phyloP scores from a whole-genome alignment of 2,329 filamentous ascomycete species.

The Sarocladiaceae sp. region DNA sequence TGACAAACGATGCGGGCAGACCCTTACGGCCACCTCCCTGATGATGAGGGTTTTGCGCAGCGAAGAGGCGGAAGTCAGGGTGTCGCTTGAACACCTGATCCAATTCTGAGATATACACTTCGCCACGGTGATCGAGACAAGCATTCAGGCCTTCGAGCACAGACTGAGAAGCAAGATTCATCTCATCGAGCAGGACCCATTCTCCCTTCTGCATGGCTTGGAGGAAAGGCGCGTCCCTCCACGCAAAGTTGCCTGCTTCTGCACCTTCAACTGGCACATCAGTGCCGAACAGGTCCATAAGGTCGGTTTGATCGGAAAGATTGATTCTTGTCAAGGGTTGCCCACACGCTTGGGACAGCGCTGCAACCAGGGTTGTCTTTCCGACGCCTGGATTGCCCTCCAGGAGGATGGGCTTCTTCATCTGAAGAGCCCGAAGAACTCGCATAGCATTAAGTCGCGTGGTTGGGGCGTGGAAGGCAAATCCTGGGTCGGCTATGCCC shows the following conservation, averaged over 20 bases:
- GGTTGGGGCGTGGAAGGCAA: constrained; percentile 80
- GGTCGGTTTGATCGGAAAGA: constrained; percentile 92
- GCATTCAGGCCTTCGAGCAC: constrained; percentile 95
- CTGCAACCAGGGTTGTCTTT: constrained; percentile 89
- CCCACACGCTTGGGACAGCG: constrained; percentile 75
- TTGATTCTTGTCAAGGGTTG: constrained; percentile 90
- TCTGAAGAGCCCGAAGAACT: constrained; percentile 81
- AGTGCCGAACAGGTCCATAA: constrained; percentile 96
- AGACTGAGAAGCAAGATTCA: constrained; percentile 97
- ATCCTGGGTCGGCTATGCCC: constrained; percentile 26
- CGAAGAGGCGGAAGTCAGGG: constrained; percentile 87
- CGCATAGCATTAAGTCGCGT: constrained; percentile 88
- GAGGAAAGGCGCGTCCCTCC: constrained; percentile 92
- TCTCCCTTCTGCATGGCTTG: constrained; percentile 95
- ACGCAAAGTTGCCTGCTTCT: constrained; percentile 84
- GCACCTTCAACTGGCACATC: constrained; percentile 95
- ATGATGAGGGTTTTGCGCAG: constrained; percentile 95
- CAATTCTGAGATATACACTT: constrained; percentile 92
- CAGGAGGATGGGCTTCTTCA: constrained; percentile 85
- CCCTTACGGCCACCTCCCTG: constrained; percentile 96
- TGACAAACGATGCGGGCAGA: constrained; percentile 91
- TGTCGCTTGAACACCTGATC: constrained; percentile 92
- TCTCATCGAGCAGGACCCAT: constrained; percentile 96
- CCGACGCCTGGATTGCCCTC: constrained; percentile 98
- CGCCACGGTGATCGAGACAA: constrained; percentile 91